A percentile compares a stretch with the other conserved stretches of the same genome.
These are phyloP conservation scores for Saccharomyces cerevisiae DNA, from an alignment of 805 yeast species.

Conservation along the genomic window DNA sequence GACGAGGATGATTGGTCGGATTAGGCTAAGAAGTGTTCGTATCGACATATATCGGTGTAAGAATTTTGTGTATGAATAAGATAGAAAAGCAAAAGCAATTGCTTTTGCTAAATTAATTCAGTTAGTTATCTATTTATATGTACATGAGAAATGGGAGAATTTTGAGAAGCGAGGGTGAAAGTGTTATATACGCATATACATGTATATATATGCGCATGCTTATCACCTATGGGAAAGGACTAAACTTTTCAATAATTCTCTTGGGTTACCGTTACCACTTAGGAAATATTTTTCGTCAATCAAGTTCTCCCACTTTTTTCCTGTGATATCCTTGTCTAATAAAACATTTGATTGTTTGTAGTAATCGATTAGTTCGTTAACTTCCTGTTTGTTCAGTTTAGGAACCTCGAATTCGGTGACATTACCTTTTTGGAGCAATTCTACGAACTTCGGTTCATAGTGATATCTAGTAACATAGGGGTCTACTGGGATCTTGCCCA, in stretches of 20 bases:
- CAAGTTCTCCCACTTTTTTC: conserved; percentile 31
- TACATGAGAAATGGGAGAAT: not conserved
- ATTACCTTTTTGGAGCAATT: conserved; percentile 34
- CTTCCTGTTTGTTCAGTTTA: conserved; percentile 40
- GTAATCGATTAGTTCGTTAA: conserved; percentile 35
- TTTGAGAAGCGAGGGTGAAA: no score
- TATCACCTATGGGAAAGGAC: conserved; percentile 14
- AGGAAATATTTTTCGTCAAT: conserved; percentile 43
- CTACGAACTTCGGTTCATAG: conserved; percentile 50
- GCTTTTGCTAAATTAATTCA: not conserved
- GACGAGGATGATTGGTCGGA: conserved; percentile 31
- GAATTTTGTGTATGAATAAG: not conserved
- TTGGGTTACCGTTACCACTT: conserved; percentile 62
- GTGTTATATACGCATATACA: conserved; percentile 4
- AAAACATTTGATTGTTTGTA: conserved; percentile 35
- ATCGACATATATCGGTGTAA: not conserved
- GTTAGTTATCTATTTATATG: not conserved
- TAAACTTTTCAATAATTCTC: conserved; percentile 36
- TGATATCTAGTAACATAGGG: conserved; percentile 44
- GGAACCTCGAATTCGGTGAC: conserved; percentile 36
- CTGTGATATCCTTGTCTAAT: conserved; percentile 30
- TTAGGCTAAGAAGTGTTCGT: conserved; percentile 13
- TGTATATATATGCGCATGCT: not conserved
- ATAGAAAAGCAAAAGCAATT: not conserved
- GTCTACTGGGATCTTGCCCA: conserved; percentile 44